Conservation (phyloP, 2,329 filamentous ascomycete species). For the Cladosporium cucumerinum region DNA sequence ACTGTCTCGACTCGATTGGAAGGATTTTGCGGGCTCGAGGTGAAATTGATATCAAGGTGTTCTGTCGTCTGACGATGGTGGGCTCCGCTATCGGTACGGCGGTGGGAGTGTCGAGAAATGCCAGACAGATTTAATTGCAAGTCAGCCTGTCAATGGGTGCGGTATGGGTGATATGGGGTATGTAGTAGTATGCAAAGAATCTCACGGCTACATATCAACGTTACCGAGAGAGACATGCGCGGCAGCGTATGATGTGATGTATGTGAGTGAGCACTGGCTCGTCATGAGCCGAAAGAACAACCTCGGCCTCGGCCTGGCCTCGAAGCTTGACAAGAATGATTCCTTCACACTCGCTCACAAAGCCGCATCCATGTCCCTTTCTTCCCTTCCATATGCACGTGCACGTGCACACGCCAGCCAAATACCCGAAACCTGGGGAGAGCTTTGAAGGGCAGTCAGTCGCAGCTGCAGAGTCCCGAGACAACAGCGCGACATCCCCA, state of each 20-base stretch:
- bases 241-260: not conserved
- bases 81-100: not conserved
- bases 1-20: not conserved
- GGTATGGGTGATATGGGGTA: not conserved
- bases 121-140: not conserved
- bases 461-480: not conserved
- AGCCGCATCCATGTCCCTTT: not conserved
- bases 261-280: not conserved
- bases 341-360: not conserved
- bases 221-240: not conserved
- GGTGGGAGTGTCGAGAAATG: not conserved
- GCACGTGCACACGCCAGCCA: not conserved
- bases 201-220: not conserved
- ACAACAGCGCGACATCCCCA: not conserved
- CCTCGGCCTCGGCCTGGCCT: conserved; percentile 6
- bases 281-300: conserved; percentile 2
- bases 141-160: not conserved
- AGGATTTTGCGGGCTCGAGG: not conserved
- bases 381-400: not conserved
- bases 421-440: conserved; percentile 1
- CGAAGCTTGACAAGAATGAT: not conserved
- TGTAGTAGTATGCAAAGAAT: not conserved
- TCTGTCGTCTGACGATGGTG: not conserved
- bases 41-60: not conserved
- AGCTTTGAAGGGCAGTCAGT: not conserved